Evolutionary conservation across 805 yeast genomes (phyloP).

Genomic region (Metschnikowia similis): DNA sequence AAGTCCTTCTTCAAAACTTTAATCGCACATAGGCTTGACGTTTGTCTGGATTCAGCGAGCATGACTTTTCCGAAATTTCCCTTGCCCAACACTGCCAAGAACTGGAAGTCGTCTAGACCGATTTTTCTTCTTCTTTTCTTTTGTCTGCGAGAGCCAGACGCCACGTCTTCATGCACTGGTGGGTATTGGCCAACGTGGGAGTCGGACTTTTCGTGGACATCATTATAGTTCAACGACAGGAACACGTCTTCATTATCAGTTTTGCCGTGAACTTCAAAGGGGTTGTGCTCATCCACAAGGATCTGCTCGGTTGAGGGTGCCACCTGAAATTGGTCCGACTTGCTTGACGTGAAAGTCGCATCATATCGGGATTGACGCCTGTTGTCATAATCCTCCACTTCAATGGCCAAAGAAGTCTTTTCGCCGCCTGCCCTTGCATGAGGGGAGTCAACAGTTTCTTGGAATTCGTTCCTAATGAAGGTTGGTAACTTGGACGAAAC

Average conservation of each 20-base stretch:
- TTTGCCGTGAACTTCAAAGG: constrained; percentile 6
- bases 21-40: constrained; percentile 83
- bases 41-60: constrained; percentile 89
- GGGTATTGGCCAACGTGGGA: neutral
- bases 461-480: constrained; percentile 11
- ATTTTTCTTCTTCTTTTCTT: constrained; percentile 58
- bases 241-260: constrained; percentile 7
- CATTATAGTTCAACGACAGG: constrained; percentile 27
- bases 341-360: constrained; percentile 21
- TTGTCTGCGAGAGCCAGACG: constrained; percentile 21
- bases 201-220: constrained; percentile 9
- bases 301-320: neutral
- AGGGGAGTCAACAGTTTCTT: constrained; percentile 12
- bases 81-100: constrained; percentile 92
- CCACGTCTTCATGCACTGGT: neutral
- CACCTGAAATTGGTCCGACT: constrained; percentile 18
- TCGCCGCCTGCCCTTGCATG: constrained; percentile 7
- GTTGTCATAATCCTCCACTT: constrained; percentile 2
- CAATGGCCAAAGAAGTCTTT: neutral
- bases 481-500: constrained; percentile 10
- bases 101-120: constrained; percentile 92
- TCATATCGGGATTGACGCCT: constrained; percentile 10
- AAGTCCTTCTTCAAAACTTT: constrained; percentile 95
- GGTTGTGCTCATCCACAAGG: constrained; percentile 7
- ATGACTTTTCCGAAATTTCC: constrained; percentile 99